Conservation (phyloP, 768 basidiomycete genomes). For the Tricholoma sp. region DNA sequence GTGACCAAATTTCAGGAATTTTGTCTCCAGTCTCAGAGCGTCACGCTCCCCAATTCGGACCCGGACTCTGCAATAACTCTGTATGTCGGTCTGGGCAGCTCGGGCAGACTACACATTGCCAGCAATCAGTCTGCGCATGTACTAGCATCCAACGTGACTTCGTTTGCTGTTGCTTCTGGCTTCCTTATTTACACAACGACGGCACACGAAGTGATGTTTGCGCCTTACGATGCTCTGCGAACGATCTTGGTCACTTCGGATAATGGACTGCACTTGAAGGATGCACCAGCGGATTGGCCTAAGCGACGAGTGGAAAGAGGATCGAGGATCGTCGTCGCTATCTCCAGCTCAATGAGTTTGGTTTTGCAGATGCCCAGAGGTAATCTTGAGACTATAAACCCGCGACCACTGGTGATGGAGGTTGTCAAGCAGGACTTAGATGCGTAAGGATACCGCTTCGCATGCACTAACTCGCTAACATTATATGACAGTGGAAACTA, state of each 20-base stretch:
- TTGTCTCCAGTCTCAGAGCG: constrained; percentile 43
- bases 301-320: constrained; percentile 85
- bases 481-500: constrained; percentile 55
- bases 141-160: constrained; percentile 57
- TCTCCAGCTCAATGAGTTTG: constrained; percentile 83
- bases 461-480: neutral
- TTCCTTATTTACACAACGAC: constrained; percentile 85
- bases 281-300: constrained; percentile 44
- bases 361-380: constrained; percentile 98
- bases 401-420: constrained; percentile 84
- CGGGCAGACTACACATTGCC: constrained; percentile 61
- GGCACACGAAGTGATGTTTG: constrained; percentile 76
- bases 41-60: constrained; percentile 15
- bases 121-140: constrained; percentile 23
- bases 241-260: constrained; percentile 19
- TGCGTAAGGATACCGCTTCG: constrained; percentile 37
- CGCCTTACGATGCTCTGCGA: constrained; percentile 40
- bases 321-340: constrained; percentile 80
- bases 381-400: constrained; percentile 93
- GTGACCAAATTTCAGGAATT: constrained; percentile 51
- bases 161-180: constrained; percentile 66
- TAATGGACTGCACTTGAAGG: constrained; percentile 25
- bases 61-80: constrained; percentile 18
- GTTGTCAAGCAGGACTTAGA: constrained; percentile 76
- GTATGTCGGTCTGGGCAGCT: constrained; percentile 60